phyloP scores from a whole-genome alignment of 228 moss, liverwort and hornwort species.

The Sphagnum magellanicum region DNA sequence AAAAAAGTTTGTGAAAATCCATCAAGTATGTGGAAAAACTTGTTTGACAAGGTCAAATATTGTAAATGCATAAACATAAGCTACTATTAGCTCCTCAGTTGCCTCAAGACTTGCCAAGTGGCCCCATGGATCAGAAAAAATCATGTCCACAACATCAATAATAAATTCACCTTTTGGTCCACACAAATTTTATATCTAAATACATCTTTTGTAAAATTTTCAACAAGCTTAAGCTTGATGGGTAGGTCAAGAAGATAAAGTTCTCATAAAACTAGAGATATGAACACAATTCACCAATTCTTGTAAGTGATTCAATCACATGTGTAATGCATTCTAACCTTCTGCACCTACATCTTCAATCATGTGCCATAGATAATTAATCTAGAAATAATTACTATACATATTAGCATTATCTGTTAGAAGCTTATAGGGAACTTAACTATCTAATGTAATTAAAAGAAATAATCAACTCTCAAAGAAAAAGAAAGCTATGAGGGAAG shows the following conservation, averaged over 20 bases:
- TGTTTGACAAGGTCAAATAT: constrained; percentile 65
- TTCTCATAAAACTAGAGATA: background rate
- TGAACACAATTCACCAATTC: constrained; percentile 14
- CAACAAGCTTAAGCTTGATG: too few relatives aligned
- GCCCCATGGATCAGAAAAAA: background rate
- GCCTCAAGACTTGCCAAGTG: constrained; percentile 33
- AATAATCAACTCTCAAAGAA: too few relatives aligned
- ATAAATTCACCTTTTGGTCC: background rate
- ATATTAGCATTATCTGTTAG: too few relatives aligned
- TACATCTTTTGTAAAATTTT: too few relatives aligned
- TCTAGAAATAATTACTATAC: too few relatives aligned
- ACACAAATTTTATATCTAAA: too few relatives aligned
- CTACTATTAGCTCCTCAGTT: constrained; percentile 24
- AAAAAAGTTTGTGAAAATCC: too few relatives aligned
- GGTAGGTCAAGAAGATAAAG: too few relatives aligned
- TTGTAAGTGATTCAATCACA: constrained; percentile 19
- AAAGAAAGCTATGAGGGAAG: too few relatives aligned
- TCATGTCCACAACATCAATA: background rate
- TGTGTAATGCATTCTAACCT: constrained; percentile 45
- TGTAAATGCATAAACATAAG: constrained; percentile 56
- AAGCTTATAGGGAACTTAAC: too few relatives aligned
- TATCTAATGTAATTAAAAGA: too few relatives aligned
- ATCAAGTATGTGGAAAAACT: constrained; percentile 17
- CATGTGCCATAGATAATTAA: constrained; percentile 16
- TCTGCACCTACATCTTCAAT: constrained; percentile 64